phyloP scores from a whole-genome alignment of 768 basidiomycete genomes.

The Pleurotus platypus region DNA sequence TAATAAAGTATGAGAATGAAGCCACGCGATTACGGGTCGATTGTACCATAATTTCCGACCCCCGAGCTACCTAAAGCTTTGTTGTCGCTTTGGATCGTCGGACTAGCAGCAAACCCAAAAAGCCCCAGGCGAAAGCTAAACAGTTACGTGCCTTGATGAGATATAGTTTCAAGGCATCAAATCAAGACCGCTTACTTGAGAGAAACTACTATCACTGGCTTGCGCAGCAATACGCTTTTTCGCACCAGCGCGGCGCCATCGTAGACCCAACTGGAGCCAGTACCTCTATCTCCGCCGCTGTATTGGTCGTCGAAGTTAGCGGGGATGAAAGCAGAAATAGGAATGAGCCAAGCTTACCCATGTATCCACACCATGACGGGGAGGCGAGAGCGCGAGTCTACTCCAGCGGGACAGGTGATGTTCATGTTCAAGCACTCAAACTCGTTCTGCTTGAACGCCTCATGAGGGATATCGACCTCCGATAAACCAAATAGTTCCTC shows the following conservation, averaged over 20 bases:
- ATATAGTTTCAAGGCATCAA: not conserved
- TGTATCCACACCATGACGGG: conserved; percentile 89
- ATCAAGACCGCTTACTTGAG: conserved; percentile 56
- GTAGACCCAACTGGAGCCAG: conserved; percentile 74
- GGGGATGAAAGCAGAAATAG: conserved; percentile 1
- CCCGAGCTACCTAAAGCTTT: conserved; percentile 60
- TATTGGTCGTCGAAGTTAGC: conserved; percentile 4
- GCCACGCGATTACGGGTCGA: not conserved
- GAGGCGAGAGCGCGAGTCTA: conserved; percentile 45
- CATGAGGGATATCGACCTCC: conserved; percentile 48
- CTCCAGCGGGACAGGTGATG: conserved; percentile 68
- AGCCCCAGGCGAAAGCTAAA: conserved; percentile 72
- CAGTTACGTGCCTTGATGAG: not conserved
- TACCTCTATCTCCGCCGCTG: conserved; percentile 71
- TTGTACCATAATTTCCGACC: conserved; percentile 72
- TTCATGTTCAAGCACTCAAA: conserved; percentile 80
- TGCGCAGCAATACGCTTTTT: conserved; percentile 57
- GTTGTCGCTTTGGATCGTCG: conserved; percentile 67
- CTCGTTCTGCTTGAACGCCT: conserved; percentile 61
- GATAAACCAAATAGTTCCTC: conserved; percentile 61
- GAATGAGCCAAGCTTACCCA: conserved; percentile 46
- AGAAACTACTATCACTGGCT: conserved; percentile 68
- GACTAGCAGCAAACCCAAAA: conserved; percentile 71
- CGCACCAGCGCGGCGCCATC: conserved; percentile 72
- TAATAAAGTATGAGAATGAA: conserved; percentile 18